phyloP scores from a whole-genome alignment of 2,329 filamentous ascomycete species.

The Exophiala dermatitidis region DNA sequence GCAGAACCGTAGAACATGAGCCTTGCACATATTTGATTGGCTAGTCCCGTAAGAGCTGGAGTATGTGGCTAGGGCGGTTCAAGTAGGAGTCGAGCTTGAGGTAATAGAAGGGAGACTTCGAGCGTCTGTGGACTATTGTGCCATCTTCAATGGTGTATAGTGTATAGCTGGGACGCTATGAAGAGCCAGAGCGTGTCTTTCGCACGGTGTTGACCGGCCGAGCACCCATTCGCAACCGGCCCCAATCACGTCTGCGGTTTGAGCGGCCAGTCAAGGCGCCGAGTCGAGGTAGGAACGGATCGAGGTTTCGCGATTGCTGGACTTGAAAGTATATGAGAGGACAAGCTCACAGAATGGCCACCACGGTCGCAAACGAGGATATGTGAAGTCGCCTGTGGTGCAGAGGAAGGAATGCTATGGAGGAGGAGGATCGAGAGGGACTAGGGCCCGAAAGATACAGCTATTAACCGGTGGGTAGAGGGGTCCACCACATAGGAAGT shows the following conservation, averaged over 20 bases:
- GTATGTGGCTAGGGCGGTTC: not conserved
- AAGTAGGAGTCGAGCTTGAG: not conserved
- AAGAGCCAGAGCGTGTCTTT: not conserved
- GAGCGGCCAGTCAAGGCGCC: slow-evolving; percentile 2
- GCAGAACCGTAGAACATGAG: slow-evolving; percentile 26
- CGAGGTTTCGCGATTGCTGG: not conserved
- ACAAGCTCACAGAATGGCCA: slow-evolving; percentile 1
- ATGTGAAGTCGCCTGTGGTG: not conserved
- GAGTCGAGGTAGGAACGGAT: not conserved
- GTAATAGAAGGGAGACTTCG: slow-evolving; percentile 3
- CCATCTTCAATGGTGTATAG: slow-evolving; percentile 7
- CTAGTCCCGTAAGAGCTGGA: not conserved
- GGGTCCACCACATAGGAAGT: not conserved
- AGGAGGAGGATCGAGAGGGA: not conserved
- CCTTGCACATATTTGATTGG: slow-evolving; percentile 25
- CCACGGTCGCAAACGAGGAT: not conserved
- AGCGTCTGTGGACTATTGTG: slow-evolving; percentile 2
- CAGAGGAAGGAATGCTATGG: not conserved
- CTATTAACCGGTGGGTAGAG: slow-evolving; percentile 1
- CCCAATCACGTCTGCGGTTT: slow-evolving; percentile 1
- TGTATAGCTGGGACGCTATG: not conserved
- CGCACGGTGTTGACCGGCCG: not conserved
- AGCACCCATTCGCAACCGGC: not conserved
- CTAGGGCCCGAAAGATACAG: not conserved
- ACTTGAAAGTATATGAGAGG: too few species aligned